Evolutionary conservation across 140 eudicot genomes (phyloP).

Genomic region (Stevia rebaudiana): DNA sequence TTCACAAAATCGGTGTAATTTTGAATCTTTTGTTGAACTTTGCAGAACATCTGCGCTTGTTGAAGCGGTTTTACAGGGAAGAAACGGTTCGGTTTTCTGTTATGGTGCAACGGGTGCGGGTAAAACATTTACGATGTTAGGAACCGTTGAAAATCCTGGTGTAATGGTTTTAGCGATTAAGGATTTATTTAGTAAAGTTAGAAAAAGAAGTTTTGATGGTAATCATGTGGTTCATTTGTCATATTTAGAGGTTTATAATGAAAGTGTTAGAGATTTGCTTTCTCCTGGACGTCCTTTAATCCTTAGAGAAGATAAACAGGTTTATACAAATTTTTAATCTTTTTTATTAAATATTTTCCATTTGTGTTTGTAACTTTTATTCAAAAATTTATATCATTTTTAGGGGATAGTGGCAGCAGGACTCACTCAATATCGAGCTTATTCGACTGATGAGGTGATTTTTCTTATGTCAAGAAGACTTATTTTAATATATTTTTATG

Average conservation of each 20-base stretch:
- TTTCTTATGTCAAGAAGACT: not conserved
- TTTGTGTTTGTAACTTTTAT: not conserved
- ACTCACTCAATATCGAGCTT: conserved; percentile 72
- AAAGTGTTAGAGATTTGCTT: conserved; percentile 87
- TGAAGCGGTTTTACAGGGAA: conserved; percentile 77
- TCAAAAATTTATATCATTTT: not conserved
- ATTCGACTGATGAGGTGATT: conserved; percentile 71
- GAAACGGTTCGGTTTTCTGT: conserved; percentile 87
- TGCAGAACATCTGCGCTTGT: conserved; percentile 80
- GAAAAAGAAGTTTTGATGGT: conserved; percentile 72
- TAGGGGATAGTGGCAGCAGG: conserved; percentile 89
- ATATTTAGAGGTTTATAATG: conserved; percentile 87
- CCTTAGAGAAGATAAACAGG: conserved; percentile 92
- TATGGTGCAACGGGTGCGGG: conserved; percentile 97
- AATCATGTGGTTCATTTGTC: conserved; percentile 72
- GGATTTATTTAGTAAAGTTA: conserved; percentile 66
- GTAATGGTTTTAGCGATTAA: conserved; percentile 89
- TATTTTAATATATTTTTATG: not conserved
- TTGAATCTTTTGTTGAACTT: conserved; percentile 1
- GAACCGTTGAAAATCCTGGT: conserved; percentile 75
- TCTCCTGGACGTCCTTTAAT: conserved; percentile 89
- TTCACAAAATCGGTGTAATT: not conserved
- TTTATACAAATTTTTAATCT: conserved; percentile 9
- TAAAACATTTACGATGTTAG: conserved; percentile 82
- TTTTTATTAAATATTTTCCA: conserved; percentile 1